phyloP scores from a whole-genome alignment of 371 early-diverging fungal genomes.

The Amoeboaphelidium protococcarum region DNA sequence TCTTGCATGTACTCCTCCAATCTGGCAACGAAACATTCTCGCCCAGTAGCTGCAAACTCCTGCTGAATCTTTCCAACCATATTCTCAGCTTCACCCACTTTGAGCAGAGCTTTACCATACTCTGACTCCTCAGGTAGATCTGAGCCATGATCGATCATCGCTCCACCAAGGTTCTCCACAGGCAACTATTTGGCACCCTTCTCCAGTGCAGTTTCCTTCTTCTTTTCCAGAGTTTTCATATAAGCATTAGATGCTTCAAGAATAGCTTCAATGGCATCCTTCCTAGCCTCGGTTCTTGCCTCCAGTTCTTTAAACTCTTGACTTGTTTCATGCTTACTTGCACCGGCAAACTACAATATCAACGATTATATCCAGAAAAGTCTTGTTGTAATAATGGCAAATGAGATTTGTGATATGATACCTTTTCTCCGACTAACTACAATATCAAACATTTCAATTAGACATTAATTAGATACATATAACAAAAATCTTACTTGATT shows the following conservation, averaged over 20 bases:
- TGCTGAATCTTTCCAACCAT: constrained; percentile 27
- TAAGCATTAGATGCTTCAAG: constrained; percentile 9
- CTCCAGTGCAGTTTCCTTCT: not conserved
- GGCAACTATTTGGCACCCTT: not conserved
- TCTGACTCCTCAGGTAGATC: not conserved
- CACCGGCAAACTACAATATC: not conserved
- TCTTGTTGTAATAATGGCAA: too few relatives aligned
- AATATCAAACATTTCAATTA: too few relatives aligned
- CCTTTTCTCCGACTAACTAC: too few relatives aligned
- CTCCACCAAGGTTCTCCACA: constrained; percentile 1
- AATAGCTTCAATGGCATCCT: constrained; percentile 11
- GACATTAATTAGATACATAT: not conserved
- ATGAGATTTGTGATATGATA: too few relatives aligned
- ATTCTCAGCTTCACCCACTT: constrained; percentile 31
- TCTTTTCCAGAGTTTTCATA: constrained; percentile 6
- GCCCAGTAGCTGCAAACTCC: constrained; percentile 20
- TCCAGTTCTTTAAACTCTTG: constrained; percentile 20
- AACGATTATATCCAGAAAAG: too few relatives aligned
- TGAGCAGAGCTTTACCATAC: constrained; percentile 18
- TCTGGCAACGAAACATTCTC: constrained; percentile 17
- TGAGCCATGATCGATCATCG: not conserved
- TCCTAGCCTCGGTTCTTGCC: constrained; percentile 12
- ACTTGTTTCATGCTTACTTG: constrained; percentile 7
- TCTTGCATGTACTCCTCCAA: constrained; percentile 18
- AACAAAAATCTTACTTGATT: constrained; percentile 1